Conservation (phyloP, 345 rosid genomes). For the Geranium rotundifolium region DNA sequence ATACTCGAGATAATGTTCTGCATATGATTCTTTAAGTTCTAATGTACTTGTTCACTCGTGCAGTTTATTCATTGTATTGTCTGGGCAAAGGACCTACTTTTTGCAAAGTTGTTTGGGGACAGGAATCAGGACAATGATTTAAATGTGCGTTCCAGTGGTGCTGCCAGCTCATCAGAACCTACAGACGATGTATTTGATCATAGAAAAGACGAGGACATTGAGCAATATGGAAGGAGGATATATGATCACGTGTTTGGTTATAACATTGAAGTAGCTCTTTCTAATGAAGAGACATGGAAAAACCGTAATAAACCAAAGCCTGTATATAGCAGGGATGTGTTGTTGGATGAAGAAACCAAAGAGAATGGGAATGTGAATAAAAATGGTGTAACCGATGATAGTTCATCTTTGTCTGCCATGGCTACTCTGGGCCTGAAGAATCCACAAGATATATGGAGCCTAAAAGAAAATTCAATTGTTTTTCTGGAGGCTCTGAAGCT, state of each 20-base stretch:
- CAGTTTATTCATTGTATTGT: conserved; percentile 99
- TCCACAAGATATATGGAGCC: conserved; percentile 95
- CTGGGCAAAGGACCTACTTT: conserved; percentile 97
- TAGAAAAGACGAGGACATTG: conserved; percentile 59
- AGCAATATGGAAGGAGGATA: conserved; percentile 82
- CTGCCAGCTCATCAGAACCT: conserved; percentile 56
- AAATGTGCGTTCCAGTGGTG: conserved; percentile 68
- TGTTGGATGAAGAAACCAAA: conserved; percentile 36
- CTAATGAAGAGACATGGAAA: conserved; percentile 97
- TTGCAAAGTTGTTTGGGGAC: conserved; percentile 95
- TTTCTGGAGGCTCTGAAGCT: conserved; percentile 72
- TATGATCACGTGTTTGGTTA: conserved; percentile 96
- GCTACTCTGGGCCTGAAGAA: conserved; percentile 75
- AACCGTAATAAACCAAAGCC: conserved; percentile 71
- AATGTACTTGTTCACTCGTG: conserved; percentile 5
- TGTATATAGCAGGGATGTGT: conserved; percentile 53
- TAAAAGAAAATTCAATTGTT: conserved; percentile 65
- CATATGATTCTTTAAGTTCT: not conserved
- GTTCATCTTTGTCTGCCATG: conserved; percentile 57
- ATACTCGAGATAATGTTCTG: no score
- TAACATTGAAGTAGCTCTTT: conserved; percentile 81
- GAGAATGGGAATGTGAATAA: conserved; percentile 56
- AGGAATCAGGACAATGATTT: conserved; percentile 92
- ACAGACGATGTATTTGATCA: conserved; percentile 61
- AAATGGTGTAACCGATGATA: conserved; percentile 26